Conservation (phyloP, 805 yeast species). For the Candida orba region DNA sequence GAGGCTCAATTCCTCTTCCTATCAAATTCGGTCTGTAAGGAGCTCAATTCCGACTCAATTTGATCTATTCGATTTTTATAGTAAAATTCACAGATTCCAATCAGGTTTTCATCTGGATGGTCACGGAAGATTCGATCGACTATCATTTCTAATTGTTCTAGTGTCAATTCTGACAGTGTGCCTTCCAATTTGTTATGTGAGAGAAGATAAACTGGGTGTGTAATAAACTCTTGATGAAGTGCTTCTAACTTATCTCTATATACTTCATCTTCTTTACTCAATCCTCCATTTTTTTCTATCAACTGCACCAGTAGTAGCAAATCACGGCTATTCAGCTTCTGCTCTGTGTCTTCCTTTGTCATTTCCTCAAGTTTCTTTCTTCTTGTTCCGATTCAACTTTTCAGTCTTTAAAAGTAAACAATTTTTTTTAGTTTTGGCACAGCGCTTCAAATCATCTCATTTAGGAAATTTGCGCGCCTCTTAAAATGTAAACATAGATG, state of each 20-base stretch:
- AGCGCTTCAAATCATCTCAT: slow-evolving; percentile 8
- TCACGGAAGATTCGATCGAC: slow-evolving; percentile 1
- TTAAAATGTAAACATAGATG: no score
- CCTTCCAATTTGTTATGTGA: slow-evolving; percentile 19
- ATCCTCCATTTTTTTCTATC: slow-evolving; percentile 16
- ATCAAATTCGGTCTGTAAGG: slow-evolving; percentile 9
- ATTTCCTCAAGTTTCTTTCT: background rate
- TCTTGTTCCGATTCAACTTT: no score
- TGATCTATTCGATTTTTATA: slow-evolving; percentile 14
- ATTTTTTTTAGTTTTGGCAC: background rate
- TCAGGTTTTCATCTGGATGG: slow-evolving; percentile 9
- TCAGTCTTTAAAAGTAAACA: background rate
- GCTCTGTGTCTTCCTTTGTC: background rate
- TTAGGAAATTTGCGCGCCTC: background rate
- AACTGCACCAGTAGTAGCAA: slow-evolving; percentile 17
- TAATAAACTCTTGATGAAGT: slow-evolving; percentile 10
- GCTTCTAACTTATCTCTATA: slow-evolving; percentile 2
- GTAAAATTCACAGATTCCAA: slow-evolving; percentile 19
- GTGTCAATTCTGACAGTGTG: slow-evolving; percentile 5
- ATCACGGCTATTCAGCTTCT: slow-evolving; percentile 18
- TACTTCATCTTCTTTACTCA: background rate
- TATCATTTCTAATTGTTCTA: slow-evolving; percentile 3
- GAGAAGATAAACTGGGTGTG: slow-evolving; percentile 17
- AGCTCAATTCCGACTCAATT: slow-evolving; percentile 9
- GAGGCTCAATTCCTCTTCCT: slow-evolving; percentile 1